phyloP scores from a whole-genome alignment of 2,329 filamentous ascomycete species.

The Rhexocercosporidium sp. region DNA sequence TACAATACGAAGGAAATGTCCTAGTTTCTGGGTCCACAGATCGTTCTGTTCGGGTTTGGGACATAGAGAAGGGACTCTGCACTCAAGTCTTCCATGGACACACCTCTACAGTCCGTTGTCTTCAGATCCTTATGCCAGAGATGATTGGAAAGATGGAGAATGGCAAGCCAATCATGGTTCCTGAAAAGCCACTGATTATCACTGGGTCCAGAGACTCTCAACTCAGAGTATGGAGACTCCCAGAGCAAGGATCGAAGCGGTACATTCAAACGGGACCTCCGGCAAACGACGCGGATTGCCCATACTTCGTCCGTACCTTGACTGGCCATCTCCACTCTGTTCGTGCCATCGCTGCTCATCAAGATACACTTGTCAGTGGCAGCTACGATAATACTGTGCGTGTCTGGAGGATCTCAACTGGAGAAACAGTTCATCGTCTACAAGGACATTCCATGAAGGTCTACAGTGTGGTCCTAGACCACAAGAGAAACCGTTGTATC shows the following conservation, averaged over 20 bases:
- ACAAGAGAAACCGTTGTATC: constrained; percentile 91
- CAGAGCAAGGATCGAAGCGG: constrained; percentile 75
- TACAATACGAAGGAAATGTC: constrained; percentile 95
- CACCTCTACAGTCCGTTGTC: constrained; percentile 93
- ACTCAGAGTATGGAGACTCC: constrained; percentile 91
- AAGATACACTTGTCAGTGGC: constrained; percentile 94
- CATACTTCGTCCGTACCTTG: constrained; percentile 90
- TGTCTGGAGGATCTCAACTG: constrained; percentile 97
- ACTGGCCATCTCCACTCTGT: constrained; percentile 91
- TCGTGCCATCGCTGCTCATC: constrained; percentile 91
- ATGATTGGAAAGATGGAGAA: constrained; percentile 74
- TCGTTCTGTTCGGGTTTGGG: constrained; percentile 98
- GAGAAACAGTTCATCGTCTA: constrained; percentile 82
- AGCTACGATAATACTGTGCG: constrained; percentile 96
- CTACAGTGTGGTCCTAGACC: constrained; percentile 94
- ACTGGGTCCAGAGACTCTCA: constrained; percentile 96
- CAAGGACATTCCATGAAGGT: constrained; percentile 92
- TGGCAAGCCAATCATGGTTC: constrained; percentile 83
- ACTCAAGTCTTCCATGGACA: constrained; percentile 97
- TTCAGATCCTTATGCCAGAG: constrained; percentile 91
- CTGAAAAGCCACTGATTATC: constrained; percentile 93
- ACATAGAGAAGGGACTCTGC: constrained; percentile 90
- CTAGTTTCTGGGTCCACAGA: constrained; percentile 96
- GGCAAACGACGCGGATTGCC: constrained; percentile 79
- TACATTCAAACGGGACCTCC: constrained; percentile 82